phyloP scores from a whole-genome alignment of 108 stramenopile genomes.

The Asterionellopsis glacialis region DNA sequence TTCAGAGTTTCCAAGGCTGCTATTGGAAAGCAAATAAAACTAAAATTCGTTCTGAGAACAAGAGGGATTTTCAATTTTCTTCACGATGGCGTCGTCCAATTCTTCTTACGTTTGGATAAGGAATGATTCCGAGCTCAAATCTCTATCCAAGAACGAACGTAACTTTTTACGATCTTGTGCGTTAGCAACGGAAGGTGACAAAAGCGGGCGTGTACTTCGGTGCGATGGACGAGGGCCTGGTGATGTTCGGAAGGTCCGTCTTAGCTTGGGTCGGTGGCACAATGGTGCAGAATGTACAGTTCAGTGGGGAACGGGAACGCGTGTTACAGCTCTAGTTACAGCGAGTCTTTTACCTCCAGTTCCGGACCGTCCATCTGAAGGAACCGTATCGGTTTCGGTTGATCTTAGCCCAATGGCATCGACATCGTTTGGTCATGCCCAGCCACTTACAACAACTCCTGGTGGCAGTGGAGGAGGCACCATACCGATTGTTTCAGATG shows the following conservation, averaged over 20 bases:
- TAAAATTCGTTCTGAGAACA: no score
- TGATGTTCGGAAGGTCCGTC: conserved; percentile 63
- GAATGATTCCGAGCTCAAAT: conserved; percentile 48
- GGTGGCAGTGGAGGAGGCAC: conserved; percentile 22
- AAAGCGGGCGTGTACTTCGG: conserved; percentile 30
- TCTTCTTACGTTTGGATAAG: conserved; percentile 37
- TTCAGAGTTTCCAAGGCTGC: no score
- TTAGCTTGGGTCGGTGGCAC: conserved; percentile 60
- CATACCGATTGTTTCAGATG: conserved; percentile 22
- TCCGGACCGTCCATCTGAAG: conserved; percentile 87
- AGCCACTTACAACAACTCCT: conserved; percentile 49
- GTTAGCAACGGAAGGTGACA: conserved; percentile 3
- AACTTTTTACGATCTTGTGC: conserved; percentile 64
- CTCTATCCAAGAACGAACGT: conserved; percentile 64
- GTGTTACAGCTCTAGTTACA: conserved; percentile 44
- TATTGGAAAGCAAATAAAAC: no score
- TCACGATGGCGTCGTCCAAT: no score
- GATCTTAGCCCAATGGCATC: conserved; percentile 87
- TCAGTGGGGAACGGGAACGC: conserved; percentile 65
- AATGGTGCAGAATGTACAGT: conserved; percentile 68
- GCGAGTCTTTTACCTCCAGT: conserved; percentile 71
- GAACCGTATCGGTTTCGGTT: conserved; percentile 72
- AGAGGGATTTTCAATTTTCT: no score
- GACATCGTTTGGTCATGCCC: conserved; percentile 55
- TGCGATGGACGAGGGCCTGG: conserved; percentile 60